Evolutionary conservation across 805 yeast species (phyloP).

Genomic region (Sungouiozyma ichnusensis): DNA sequence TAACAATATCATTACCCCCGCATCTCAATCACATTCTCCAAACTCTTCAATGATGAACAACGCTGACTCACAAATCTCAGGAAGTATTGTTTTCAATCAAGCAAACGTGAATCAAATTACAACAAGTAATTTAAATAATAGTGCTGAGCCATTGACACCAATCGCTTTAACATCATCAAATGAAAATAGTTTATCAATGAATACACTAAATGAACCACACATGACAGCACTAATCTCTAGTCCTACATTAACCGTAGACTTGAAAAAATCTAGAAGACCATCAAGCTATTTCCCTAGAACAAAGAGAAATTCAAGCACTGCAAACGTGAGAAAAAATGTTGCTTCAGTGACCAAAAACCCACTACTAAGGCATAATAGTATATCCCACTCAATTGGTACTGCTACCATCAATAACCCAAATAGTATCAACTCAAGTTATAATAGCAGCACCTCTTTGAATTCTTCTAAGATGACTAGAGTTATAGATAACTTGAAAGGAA

Average conservation of each 20-base stretch:
- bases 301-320: background rate
- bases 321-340: background rate
- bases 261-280: background rate
- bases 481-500: conserved; percentile 1
- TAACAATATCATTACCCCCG: background rate
- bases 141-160: background rate
- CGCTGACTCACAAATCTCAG: background rate
- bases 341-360: background rate
- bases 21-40: background rate
- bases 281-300: background rate
- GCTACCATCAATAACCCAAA: background rate
- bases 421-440: background rate
- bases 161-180: background rate
- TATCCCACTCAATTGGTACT: background rate
- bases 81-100: background rate
- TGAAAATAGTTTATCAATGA: background rate
- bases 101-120: background rate
- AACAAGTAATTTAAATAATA: background rate
- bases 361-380: background rate
- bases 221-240: background rate
- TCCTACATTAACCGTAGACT: background rate
- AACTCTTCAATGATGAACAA: background rate
- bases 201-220: background rate
- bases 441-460: background rate
- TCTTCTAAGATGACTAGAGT: background rate